Base-by-base conservation (phyloP, 2,329 filamentous ascomycete genomes). In the Paecilomyces variotii region DNA sequence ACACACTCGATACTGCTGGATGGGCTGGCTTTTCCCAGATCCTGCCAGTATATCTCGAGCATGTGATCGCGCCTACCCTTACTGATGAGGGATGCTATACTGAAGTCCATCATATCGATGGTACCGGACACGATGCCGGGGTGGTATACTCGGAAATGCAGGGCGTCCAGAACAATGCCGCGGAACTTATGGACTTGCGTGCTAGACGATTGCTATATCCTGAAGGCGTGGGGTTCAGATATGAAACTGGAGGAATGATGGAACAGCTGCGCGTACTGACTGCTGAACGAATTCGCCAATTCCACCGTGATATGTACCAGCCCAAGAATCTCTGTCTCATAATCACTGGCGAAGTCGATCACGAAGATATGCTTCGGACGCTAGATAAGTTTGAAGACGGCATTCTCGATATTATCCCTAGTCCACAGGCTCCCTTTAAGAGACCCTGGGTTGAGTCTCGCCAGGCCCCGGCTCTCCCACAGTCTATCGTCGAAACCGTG, bases 141-240 rank as follows among this genome's bases (percentile, higher is more conserved):
- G 92, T 97, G 1, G 94, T 99, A 7, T 99, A 99, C 75, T 97
- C 93, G 0, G 94, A 99, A 76, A 99, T 99, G 94, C 94, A 99
- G 75, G 94, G 87, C 26, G 86, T 96, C 1, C 89, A 97, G 70
- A 96, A 96, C 70, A 87, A 85, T 56, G 87, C 89, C 64, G 80
- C 82, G 6, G 91, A 96, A 72, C 84, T 97, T 59, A 96, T 97
- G 84, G 90, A 96, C 63, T 80, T 97, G 59, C 84, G 85, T 63
- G 87, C 90, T 56, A 87, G 90, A 49, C 85, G 90, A 2, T 78
- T 94, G 52, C 79, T 96, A 35, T 99, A 97, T 67, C 92, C 92
- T 0, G 86, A 94, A 72, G 88, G 90, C 53, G 86, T 95, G 57
- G 94, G 94, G 2, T 99, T 97, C 71, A 87, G 93, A 59, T 97